phyloP scores from a whole-genome alignment of 371 early-diverging fungal species.

The Mucor lusitanicus region DNA sequence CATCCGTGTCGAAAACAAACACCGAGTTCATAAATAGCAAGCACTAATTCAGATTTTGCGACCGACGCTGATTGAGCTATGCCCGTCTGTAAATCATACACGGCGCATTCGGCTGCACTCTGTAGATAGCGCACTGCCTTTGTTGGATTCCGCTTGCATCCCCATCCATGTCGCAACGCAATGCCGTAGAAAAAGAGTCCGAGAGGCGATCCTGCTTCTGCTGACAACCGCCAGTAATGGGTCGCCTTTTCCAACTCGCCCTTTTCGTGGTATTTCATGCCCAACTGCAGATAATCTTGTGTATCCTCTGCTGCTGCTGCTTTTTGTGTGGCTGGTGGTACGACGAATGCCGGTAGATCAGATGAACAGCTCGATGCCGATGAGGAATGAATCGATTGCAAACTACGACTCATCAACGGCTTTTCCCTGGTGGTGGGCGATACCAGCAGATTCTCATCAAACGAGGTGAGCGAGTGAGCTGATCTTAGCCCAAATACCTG shows the following conservation, averaged over 20 bases:
- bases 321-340: background rate
- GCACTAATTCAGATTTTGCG: constrained; percentile 58
- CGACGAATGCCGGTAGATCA: background rate
- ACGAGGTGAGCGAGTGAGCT: background rate
- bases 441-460: background rate
- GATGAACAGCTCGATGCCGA: background rate
- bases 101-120: constrained; percentile 77
- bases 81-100: constrained; percentile 58
- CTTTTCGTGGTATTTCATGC: constrained; percentile 39
- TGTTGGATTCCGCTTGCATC: constrained; percentile 65
- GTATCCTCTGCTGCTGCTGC: background rate
- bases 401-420: background rate
- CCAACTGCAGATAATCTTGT: constrained; percentile 18
- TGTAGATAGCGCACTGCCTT: constrained; percentile 75
- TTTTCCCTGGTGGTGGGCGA: background rate
- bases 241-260: constrained; percentile 84
- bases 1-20: constrained; percentile 87
- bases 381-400: constrained; percentile 4
- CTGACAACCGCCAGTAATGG: constrained; percentile 79
- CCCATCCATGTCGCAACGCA: constrained; percentile 92
- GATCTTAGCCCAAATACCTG: background rate
- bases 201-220: constrained; percentile 69
- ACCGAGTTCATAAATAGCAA: constrained; percentile 89
- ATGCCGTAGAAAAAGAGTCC: constrained; percentile 90
- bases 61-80: constrained; percentile 26